Base-by-base conservation (phyloP, 2,329 filamentous ascomycete genomes). In the Microsporum canis region DNA sequence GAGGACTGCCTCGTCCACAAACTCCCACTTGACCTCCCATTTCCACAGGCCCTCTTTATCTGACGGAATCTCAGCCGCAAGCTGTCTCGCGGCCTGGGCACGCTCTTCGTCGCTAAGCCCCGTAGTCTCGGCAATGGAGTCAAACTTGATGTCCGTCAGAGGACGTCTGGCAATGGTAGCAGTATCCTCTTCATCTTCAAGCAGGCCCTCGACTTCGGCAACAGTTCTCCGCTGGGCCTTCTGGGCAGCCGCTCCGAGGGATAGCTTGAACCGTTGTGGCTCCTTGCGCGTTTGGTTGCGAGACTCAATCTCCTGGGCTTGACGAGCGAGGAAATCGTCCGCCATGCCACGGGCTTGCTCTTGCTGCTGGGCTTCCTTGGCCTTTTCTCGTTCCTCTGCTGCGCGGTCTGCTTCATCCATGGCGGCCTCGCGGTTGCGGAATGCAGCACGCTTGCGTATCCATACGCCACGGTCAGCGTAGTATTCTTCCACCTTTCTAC, bases 1-100 rank as follows among this genome's bases (percentile, higher is more conserved):
- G 63, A 97, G 84, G 47, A 94, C 82, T 14, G 82, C 80, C 63
- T 94, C 87, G 71, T 95, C 89, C 71, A 99, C 81, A 74, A 86
- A 89, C 58, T 95, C 88, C 94, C 94, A 99, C 68, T 91, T 88
- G 72, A 99, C 85, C 17, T 87, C 78, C 89, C 91, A 97, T n/a
- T 81, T 83, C 89, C 92, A 99, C 2, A 99, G 80, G 0, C 89
- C 90, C 2, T 88, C 85, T 72, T 88, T 89, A 70, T 94, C 88
- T 12, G 85, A 87, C 0, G 94, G 94, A 65, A 99, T 97, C 72
- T 96, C 91, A 60, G 87, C 84, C 0, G 92, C 94, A 60, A 99
- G 80, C 59, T 91, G 84, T 65, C 87, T 82, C 23, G 91, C 87
- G 0, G 90, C 89, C 70, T 90, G 86, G 53, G 87, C 85, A 41